phyloP scores from a whole-genome alignment of 2,329 filamentous ascomycete genomes.

The Helicocarpus griseus region DNA sequence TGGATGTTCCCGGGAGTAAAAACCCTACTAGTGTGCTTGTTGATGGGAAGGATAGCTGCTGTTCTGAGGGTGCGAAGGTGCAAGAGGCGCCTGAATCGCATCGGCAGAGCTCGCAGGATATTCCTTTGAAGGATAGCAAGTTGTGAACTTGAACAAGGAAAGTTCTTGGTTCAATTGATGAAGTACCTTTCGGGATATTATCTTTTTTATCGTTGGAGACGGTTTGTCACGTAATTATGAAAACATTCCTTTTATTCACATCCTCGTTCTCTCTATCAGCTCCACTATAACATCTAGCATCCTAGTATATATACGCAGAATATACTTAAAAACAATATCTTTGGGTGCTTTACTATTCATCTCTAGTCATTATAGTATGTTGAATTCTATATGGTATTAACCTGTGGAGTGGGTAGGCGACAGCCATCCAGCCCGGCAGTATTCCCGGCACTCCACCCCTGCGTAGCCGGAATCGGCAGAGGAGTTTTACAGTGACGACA shows the following conservation, averaged over 20 bases:
- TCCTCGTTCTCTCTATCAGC: too few relatives aligned
- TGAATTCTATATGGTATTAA: background rate
- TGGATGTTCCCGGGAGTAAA: slow-evolving; percentile 36
- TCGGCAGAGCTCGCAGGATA: slow-evolving; percentile 2
- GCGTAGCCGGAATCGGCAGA: background rate
- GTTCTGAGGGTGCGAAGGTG: background rate
- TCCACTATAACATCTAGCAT: too few relatives aligned
- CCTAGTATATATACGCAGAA: background rate
- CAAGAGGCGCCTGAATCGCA: slow-evolving; percentile 3
- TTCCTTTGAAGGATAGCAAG: background rate
- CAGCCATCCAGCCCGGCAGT: background rate
- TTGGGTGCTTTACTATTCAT: background rate
- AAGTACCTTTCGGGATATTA: background rate
- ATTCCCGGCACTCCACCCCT: background rate
- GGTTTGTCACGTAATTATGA: too few relatives aligned
- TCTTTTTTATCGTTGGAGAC: background rate
- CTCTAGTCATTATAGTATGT: background rate
- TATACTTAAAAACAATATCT: too few relatives aligned
- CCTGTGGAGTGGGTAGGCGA: background rate
- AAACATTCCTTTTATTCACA: too few relatives aligned
- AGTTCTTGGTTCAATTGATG: background rate
- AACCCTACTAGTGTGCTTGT: slow-evolving; percentile 18
- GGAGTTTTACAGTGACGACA: too few relatives aligned
- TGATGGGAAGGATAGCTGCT: slow-evolving; percentile 3
- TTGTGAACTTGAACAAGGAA: background rate